Conservation (phyloP, 768 basidiomycete genomes). For the Scleroderma citrinum region DNA sequence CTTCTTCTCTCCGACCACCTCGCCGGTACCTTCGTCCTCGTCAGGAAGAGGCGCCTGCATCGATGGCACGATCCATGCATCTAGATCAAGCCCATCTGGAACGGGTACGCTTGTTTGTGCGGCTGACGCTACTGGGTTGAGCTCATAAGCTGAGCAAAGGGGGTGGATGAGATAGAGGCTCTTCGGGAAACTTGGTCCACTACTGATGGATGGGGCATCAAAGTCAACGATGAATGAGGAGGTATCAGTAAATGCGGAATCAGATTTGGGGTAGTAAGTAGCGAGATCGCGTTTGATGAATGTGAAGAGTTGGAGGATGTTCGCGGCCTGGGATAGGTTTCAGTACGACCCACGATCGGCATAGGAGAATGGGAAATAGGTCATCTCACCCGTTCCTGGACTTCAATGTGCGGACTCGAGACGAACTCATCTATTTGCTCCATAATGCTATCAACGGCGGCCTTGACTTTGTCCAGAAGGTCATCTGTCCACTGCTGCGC, state of each 20-base stretch:
- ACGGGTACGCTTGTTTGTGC: constrained; percentile 80
- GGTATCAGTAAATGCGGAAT: constrained; percentile 32
- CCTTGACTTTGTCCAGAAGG: constrained; percentile 56
- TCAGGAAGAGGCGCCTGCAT: constrained; percentile 27
- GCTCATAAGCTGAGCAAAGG: constrained; percentile 68
- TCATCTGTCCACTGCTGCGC: constrained; percentile 76
- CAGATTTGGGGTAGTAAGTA: constrained; percentile 41
- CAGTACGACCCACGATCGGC: neutral
- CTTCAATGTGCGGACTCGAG: constrained; percentile 67
- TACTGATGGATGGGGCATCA: constrained; percentile 1
- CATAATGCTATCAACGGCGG: constrained; percentile 56
- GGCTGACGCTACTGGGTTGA: constrained; percentile 74
- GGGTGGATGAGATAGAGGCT: constrained; percentile 83
- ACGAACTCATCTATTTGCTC: constrained; percentile 54
- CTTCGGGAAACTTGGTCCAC: constrained; percentile 71
- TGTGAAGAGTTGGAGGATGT: constrained; percentile 64
- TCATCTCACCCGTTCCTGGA: constrained; percentile 76
- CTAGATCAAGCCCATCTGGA: constrained; percentile 83
- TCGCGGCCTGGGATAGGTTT: constrained; percentile 58
- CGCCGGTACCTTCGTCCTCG: constrained; percentile 19
- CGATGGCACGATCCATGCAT: constrained; percentile 77
- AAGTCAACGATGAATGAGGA: constrained; percentile 29
- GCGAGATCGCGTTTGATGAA: constrained; percentile 73
- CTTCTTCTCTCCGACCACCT: constrained; percentile 33
- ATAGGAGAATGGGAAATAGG: neutral